phyloP scores from a whole-genome alignment of 306 rosid species.

The Sicyos baderoa region DNA sequence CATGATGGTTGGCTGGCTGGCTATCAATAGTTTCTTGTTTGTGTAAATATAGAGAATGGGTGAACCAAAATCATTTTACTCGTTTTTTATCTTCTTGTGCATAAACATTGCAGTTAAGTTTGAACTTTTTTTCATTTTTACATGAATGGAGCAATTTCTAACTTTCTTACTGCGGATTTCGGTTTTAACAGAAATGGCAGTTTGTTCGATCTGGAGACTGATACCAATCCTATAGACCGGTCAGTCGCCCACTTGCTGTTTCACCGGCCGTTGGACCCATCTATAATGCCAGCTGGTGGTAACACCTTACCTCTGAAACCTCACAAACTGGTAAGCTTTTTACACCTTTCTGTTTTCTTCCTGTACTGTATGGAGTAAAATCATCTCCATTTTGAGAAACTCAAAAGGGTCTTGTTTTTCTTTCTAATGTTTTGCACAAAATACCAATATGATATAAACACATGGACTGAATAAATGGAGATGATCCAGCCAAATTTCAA shows the following conservation, averaged over 20 bases:
- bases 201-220: slow-evolving; percentile 60
- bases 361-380: not conserved
- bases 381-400: not conserved
- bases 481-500: slow-evolving; percentile 1
- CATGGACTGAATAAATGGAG: slow-evolving; percentile 6
- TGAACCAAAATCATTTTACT: not conserved
- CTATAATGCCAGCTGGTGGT: slow-evolving; percentile 30
- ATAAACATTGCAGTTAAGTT: not conserved
- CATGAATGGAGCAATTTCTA: not conserved
- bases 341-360: not conserved
- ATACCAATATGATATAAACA: not conserved
- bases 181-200: slow-evolving; percentile 45
- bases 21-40: not conserved
- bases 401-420: not conserved
- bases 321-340: slow-evolving; percentile 40
- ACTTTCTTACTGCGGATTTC: slow-evolving; percentile 22
- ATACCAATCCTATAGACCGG: slow-evolving; percentile 82
- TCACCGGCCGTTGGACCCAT: slow-evolving; percentile 61
- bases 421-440: slow-evolving; percentile 5
- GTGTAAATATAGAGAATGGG: not conserved
- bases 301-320: slow-evolving; percentile 29
- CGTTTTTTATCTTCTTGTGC: not conserved
- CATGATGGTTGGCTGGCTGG: not conserved
- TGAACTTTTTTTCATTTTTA: not conserved
- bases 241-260: slow-evolving; percentile 79